Conservation (phyloP, 495 filamentous ascomycete species). For the Penicillium tannophilum region DNA sequence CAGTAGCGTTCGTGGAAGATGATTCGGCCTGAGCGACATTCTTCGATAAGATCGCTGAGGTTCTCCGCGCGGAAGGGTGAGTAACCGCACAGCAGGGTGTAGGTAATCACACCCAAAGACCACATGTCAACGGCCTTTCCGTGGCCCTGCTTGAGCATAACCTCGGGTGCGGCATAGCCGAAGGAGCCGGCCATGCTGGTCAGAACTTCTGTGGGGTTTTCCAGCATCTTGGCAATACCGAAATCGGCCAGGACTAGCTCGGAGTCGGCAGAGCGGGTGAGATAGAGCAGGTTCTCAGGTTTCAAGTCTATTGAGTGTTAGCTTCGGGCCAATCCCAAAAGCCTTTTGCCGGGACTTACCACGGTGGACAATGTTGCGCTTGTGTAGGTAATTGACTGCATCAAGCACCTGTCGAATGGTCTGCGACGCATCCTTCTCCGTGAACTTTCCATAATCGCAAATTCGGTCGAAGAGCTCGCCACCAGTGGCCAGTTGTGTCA, state of each 20-base stretch:
- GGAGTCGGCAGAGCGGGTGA: conserved; percentile 73
- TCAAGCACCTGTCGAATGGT: conserved; percentile 95
- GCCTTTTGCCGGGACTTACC: conserved; percentile 52
- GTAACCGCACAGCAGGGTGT: conserved; percentile 98
- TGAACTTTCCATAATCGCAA: conserved; percentile 97
- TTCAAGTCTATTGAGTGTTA: conserved; percentile 75
- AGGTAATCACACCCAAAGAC: conserved; percentile 98
- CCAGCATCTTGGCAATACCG: conserved; percentile 98
- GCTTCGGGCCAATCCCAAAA: not conserved
- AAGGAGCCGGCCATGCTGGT: conserved; percentile 99
- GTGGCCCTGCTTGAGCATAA: conserved; percentile 97
- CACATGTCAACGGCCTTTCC: conserved; percentile 99
- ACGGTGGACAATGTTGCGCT: conserved; percentile 95
- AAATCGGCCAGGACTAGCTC: conserved; percentile 95
- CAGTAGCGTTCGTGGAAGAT: conserved; percentile 99
- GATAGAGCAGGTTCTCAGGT: conserved; percentile 96
- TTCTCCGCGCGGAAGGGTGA: conserved; percentile 97
- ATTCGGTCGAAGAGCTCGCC: conserved; percentile 98
- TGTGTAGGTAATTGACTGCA: conserved; percentile 92
- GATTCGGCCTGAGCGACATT: conserved; percentile 85
- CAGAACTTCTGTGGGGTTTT: conserved; percentile 83
- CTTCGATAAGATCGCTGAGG: conserved; percentile 89
- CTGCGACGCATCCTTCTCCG: conserved; percentile 96
- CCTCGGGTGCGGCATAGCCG: conserved; percentile 95
- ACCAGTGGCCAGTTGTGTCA: conserved; percentile 93